Percentiles rank a stretch among this genome's conserved stretches.
phyloP scores from a whole-genome alignment of 2,329 filamentous ascomycete genomes.

The Epichloe uncinata region DNA sequence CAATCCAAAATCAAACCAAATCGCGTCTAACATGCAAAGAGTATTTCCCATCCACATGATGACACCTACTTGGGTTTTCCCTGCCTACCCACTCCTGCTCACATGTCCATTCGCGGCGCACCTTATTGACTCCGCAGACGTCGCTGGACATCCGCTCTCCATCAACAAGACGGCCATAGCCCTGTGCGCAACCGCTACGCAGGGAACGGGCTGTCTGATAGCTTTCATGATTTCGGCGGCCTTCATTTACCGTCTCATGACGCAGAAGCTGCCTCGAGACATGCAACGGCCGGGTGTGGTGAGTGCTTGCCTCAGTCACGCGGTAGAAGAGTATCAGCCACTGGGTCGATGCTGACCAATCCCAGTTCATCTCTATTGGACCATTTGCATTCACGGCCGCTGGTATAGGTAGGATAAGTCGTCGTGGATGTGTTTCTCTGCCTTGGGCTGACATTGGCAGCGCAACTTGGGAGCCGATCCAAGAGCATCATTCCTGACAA shows the following conservation, averaged over 20 bases:
- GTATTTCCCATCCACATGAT: constrained; percentile 60
- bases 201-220: constrained; percentile 43
- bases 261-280: constrained; percentile 68
- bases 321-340: not conserved
- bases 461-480: constrained; percentile 32
- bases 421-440: not conserved
- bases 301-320: constrained; percentile 8
- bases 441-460: constrained; percentile 9
- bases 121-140: constrained; percentile 32
- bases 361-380: constrained; percentile 64
- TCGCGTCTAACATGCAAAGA: constrained; percentile 15
- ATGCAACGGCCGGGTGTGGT: constrained; percentile 62
- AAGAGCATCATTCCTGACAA: constrained; percentile 27
- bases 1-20: not conserved
- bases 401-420: constrained; percentile 18
- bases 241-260: constrained; percentile 80
- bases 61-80: constrained; percentile 84
- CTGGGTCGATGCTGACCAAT: not conserved
- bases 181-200: constrained; percentile 34
- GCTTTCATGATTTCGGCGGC: constrained; percentile 70
- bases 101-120: constrained; percentile 59
- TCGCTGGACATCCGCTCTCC: not conserved
- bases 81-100: constrained; percentile 68
- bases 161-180: constrained; percentile 31
- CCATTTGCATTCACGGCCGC: constrained; percentile 49